Base-by-base conservation (phyloP, 75 land plant species). In the Pseudotsuga menziesii region DNA sequence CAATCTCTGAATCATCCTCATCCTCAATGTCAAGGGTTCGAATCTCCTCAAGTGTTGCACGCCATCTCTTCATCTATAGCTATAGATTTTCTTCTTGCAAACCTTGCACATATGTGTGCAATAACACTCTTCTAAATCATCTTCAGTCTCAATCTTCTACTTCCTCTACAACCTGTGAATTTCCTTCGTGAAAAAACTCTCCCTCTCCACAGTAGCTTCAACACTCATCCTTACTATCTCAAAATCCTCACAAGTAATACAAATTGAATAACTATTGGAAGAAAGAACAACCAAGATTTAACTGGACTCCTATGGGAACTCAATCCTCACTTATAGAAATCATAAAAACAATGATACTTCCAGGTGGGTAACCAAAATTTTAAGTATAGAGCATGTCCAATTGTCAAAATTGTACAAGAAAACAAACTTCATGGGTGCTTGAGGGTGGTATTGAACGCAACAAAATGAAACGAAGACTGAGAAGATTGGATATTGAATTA, bases 21-120 rank as follows among this genome's bases (percentile, higher is more conserved):
- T 76, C 64, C 41, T 3, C 22, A n/a, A 36, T 4, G 26, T 76
- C 62, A 2, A 39, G 26, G 4, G 22, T 26, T 76, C 48, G 77
- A 36, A 12, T n/a, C 59, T 76, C 77, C 19, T 17, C 17, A 61
- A 27, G 36, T 39, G 78, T 55, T 13, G 78, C 70, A 13, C 69
- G 70, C 13, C 55, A 64, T 64, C 78, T 77, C 78, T 69, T 69
- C 72, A 7, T 44, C 48, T 44, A 9, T 0, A 9, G 48, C 48
- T 44, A 7, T 9, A 44, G 48, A 44, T 5, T 44, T 44, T 69
- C 72, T 69, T 60, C 61, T 63, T 66, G 80, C 81, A 80, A 48
- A 58, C 23, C 54, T 61, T 57, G 79, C 81, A 80, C 39, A 80
- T 61, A 61, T 77, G 81, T 9, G 72, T 69, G n/a, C 39, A 69